These are phyloP conservation scores for Penicillium robsamsonii DNA, from an alignment of 495 filamentous ascomycete genomes.

Conservation along the genomic window DNA sequence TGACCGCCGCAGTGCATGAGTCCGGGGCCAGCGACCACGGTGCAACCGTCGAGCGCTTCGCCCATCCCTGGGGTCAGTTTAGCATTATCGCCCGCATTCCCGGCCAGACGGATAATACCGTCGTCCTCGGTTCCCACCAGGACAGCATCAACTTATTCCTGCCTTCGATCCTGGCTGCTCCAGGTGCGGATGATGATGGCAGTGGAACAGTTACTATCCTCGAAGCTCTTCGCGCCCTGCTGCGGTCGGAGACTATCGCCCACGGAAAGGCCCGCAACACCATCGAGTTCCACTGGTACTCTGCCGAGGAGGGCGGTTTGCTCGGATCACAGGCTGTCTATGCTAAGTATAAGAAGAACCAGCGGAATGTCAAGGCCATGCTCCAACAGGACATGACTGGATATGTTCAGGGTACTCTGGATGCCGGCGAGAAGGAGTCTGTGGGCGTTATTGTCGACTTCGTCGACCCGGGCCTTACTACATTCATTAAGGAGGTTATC, in stretches of 20 bases:
- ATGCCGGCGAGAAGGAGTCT: conserved; percentile 78
- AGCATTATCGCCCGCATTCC: conserved; percentile 92
- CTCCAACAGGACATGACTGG: conserved; percentile 99
- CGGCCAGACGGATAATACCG: conserved; percentile 77
- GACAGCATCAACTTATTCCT: conserved; percentile 90
- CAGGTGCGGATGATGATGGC: conserved; percentile 75
- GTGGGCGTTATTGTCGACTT: conserved; percentile 94
- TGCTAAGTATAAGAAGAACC: conserved; percentile 70
- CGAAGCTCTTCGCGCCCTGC: conserved; percentile 64
- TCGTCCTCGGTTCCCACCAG: conserved; percentile 74
- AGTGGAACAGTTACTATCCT: conserved; percentile 77
- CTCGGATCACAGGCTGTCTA: conserved; percentile 87
- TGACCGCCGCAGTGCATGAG: conserved; percentile 66
- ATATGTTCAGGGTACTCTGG: conserved; percentile 76
- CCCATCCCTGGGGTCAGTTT: conserved; percentile 85
- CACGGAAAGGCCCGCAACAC: conserved; percentile 66
- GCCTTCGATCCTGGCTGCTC: conserved; percentile 74
- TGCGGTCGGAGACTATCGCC: conserved; percentile 51
- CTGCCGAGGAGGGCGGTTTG: conserved; percentile 86
- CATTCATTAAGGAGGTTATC: conserved; percentile 89
- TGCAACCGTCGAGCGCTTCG: conserved; percentile 69
- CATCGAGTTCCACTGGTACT: conserved; percentile 95
- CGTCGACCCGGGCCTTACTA: conserved; percentile 77
- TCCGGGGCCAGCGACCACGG: conserved; percentile 67
- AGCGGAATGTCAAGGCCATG: conserved; percentile 88